phyloP scores from a whole-genome alignment of 768 basidiomycete species.

The Mycena alexandri region DNA sequence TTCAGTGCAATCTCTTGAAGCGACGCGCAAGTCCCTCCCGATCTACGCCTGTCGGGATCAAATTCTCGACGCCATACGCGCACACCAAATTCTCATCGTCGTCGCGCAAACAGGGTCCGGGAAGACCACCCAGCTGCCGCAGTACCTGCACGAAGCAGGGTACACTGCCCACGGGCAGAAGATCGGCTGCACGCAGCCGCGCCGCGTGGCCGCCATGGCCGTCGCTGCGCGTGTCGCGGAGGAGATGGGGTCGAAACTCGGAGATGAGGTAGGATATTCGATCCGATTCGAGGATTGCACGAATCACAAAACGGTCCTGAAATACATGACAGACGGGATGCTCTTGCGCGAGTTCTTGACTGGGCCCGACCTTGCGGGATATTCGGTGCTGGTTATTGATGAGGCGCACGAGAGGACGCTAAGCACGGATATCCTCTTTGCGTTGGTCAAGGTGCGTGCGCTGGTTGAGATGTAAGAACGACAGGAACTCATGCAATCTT shows the following conservation, averaged over 20 bases:
- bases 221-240: slow-evolving; percentile 96
- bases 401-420: too few relatives aligned
- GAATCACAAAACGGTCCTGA: too few relatives aligned
- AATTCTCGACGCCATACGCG: slow-evolving; percentile 4
- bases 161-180: too few relatives aligned
- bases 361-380: slow-evolving; percentile 94
- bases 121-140: too few relatives aligned
- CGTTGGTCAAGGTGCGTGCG: slow-evolving; percentile 91
- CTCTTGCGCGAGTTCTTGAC: slow-evolving; percentile 95
- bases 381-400: too few relatives aligned
- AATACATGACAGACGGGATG: too few relatives aligned
- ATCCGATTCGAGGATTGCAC: too few relatives aligned
- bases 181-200: slow-evolving; percentile 97
- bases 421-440: too few relatives aligned
- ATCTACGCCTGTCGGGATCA: slow-evolving; percentile 1
- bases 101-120: slow-evolving; percentile 98
- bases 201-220: slow-evolving; percentile 98
- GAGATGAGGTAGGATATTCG: slow-evolving; percentile 98
- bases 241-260: too few relatives aligned
- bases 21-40: slow-evolving; percentile 1
- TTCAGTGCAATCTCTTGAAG: slow-evolving; percentile 18
- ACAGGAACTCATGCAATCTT: background rate
- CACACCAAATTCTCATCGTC: slow-evolving; percentile 96
- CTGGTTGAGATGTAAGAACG: slow-evolving; percentile 69
- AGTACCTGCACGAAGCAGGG: too few relatives aligned